A percentile compares a stretch with the other conserved stretches of the same genome.
Evolutionary conservation across 108 stramenopile genomes (phyloP).

Genomic region (Skeletonema potamos): DNA sequence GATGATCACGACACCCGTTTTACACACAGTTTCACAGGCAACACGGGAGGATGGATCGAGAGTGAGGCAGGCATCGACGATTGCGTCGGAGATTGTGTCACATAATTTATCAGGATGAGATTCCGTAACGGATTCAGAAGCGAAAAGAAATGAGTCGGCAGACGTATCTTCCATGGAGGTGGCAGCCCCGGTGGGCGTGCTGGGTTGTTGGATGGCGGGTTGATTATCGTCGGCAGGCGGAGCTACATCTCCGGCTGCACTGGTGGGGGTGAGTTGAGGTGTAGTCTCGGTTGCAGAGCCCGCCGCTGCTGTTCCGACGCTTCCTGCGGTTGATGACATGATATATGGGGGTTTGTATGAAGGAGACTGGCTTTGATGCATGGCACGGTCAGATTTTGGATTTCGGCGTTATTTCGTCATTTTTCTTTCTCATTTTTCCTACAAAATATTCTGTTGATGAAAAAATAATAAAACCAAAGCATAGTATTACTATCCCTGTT

Average conservation of each 20-base stretch:
- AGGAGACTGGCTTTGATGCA: too few species aligned
- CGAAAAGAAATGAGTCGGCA: conserved; percentile 84
- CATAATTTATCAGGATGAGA: conserved; percentile 99
- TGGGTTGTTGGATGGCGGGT: background rate
- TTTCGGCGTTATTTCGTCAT: background rate
- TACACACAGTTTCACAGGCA: conserved; percentile 97
- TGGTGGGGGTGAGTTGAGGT: background rate
- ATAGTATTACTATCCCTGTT: too few species aligned
- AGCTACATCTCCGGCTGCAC: background rate
- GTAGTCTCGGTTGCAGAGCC: background rate
- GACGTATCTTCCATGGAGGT: conserved; percentile 2
- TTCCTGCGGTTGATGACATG: conserved; percentile 2
- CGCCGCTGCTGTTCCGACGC: background rate
- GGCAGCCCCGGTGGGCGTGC: background rate
- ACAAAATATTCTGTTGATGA: too few species aligned
- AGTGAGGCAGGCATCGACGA: conserved; percentile 93
- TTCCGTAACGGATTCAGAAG: conserved; percentile 97
- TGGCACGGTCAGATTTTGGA: too few species aligned
- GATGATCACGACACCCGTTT: conserved; percentile 98
- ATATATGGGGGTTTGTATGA: background rate
- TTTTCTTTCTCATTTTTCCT: too few species aligned
- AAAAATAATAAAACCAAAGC: background rate
- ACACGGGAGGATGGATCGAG: conserved; percentile 93
- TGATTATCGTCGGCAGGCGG: background rate
- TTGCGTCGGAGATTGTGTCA: conserved; percentile 96